These are phyloP conservation scores for Rhizophagus sp. DNA, from an alignment of 192 early-diverging fungal species.

Conservation along the genomic window DNA sequence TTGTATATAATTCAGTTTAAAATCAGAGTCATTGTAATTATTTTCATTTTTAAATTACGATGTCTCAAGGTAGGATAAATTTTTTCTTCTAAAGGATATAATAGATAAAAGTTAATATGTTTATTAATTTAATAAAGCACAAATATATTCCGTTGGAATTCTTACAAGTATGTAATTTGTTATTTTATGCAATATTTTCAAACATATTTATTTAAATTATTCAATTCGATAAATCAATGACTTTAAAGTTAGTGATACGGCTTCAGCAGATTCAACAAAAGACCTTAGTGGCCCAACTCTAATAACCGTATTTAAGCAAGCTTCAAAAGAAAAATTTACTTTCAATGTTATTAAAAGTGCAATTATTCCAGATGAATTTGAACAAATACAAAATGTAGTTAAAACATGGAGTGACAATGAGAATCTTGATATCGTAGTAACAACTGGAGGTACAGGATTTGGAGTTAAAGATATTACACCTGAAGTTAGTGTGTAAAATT, in stretches of 20 bases:
- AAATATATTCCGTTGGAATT: not conserved
- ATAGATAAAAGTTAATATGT: too few species aligned
- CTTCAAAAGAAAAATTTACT: slow-evolving; percentile 8
- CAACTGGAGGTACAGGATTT: slow-evolving; percentile 94
- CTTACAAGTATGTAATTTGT: not conserved
- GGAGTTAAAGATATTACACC: slow-evolving; percentile 84
- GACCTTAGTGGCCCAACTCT: slow-evolving; percentile 72
- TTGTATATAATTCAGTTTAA: too few species aligned
- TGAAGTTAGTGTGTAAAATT: slow-evolving; percentile 53
- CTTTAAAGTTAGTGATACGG: slow-evolving; percentile 63
- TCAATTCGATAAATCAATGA: not conserved
- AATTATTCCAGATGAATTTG: slow-evolving; percentile 56
- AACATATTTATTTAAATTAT: too few species aligned
- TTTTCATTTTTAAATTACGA: too few species aligned
- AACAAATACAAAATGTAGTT: slow-evolving; percentile 53
- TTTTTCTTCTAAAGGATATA: too few species aligned
- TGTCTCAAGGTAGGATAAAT: too few species aligned
- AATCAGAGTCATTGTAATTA: too few species aligned
- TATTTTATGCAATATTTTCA: not conserved
- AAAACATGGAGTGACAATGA: slow-evolving; percentile 50
- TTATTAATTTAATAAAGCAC: too few species aligned
- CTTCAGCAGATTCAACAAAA: slow-evolving; percentile 44
- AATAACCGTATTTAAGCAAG: slow-evolving; percentile 35
- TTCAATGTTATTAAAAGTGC: slow-evolving; percentile 43
- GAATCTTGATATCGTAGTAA: slow-evolving; percentile 68